phyloP scores from a whole-genome alignment of 371 early-diverging fungal species.

The Rhizopus arrhizus region DNA sequence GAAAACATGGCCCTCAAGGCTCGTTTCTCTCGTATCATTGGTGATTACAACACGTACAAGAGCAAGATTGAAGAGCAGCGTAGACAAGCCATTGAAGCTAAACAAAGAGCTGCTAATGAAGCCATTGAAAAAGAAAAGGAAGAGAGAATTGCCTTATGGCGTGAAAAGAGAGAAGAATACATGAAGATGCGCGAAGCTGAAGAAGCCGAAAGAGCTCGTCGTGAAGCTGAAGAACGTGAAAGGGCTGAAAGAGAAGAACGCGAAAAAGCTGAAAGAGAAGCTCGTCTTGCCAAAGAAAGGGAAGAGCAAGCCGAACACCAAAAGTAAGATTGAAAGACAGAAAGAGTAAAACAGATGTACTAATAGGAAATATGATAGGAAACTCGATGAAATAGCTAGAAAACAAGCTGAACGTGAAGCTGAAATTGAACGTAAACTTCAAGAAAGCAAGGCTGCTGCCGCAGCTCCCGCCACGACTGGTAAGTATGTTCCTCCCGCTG shows the following conservation, averaged over 20 bases:
- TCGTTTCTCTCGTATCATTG: slow-evolving; percentile 77
- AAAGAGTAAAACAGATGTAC: not conserved
- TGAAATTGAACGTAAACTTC: slow-evolving; percentile 44
- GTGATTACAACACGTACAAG: slow-evolving; percentile 75
- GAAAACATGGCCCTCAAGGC: slow-evolving; percentile 76
- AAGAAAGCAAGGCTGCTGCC: slow-evolving; percentile 11
- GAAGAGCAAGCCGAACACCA: slow-evolving; percentile 33
- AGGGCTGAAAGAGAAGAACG: slow-evolving; percentile 37
- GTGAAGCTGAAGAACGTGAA: slow-evolving; percentile 32
- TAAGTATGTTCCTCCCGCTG: slow-evolving; percentile 16
- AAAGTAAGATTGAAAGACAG: slow-evolving; percentile 16
- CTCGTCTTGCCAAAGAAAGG: slow-evolving; percentile 33
- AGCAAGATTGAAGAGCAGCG: slow-evolving; percentile 59
- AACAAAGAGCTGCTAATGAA: slow-evolving; percentile 51
- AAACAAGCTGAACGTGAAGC: slow-evolving; percentile 45
- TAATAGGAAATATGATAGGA: slow-evolving; percentile 10
- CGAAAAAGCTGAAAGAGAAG: slow-evolving; percentile 35
- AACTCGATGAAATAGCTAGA: slow-evolving; percentile 43
- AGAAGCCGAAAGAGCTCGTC: slow-evolving; percentile 43
- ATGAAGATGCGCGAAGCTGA: slow-evolving; percentile 42
- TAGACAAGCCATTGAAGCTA: slow-evolving; percentile 55
- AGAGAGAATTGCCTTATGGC: slow-evolving; percentile 61
- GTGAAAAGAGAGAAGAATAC: slow-evolving; percentile 53
- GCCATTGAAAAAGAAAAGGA: slow-evolving; percentile 76
- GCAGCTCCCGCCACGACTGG: slow-evolving; percentile 8